Evolutionary conservation across 2,329 filamentous ascomycete species (phyloP).

Genomic region (Emergomyces africanus): DNA sequence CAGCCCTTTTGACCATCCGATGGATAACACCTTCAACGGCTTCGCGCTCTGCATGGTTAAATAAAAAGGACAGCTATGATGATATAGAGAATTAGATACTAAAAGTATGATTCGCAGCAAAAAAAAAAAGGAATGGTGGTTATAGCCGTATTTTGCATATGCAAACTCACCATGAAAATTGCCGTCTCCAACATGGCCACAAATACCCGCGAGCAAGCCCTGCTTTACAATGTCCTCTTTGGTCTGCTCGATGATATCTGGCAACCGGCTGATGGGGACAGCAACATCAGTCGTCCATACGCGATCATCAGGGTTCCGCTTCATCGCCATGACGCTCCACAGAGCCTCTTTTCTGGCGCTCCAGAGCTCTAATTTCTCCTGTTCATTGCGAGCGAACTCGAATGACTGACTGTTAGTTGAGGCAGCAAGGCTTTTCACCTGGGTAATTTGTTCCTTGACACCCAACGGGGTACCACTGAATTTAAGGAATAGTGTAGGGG

Average conservation of each 20-base stretch:
- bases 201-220: slow-evolving; percentile 52
- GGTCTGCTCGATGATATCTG: slow-evolving; percentile 59
- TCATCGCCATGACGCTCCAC: slow-evolving; percentile 58
- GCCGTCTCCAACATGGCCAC: slow-evolving; percentile 62
- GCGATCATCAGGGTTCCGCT: slow-evolving; percentile 44
- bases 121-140: slow-evolving; percentile 4
- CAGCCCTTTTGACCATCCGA: slow-evolving; percentile 55
- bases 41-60: slow-evolving; percentile 44
- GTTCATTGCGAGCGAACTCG: slow-evolving; percentile 52
- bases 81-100: background rate
- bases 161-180: slow-evolving; percentile 54
- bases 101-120: background rate
- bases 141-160: slow-evolving; percentile 3
- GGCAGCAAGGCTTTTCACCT: slow-evolving; percentile 48
- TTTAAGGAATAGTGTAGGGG: slow-evolving; percentile 63
- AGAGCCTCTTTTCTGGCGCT: slow-evolving; percentile 61
- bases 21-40: slow-evolving; percentile 49
- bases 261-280: slow-evolving; percentile 58
- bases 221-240: slow-evolving; percentile 52
- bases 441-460: slow-evolving; percentile 51
- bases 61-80: slow-evolving; percentile 45
- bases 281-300: slow-evolving; percentile 76
- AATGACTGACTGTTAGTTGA: slow-evolving; percentile 45
- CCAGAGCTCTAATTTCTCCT: slow-evolving; percentile 60
- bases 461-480: slow-evolving; percentile 52